Base-by-base conservation (phyloP, 2,329 filamentous ascomycete genomes). In the Talaromyces sp. region DNA sequence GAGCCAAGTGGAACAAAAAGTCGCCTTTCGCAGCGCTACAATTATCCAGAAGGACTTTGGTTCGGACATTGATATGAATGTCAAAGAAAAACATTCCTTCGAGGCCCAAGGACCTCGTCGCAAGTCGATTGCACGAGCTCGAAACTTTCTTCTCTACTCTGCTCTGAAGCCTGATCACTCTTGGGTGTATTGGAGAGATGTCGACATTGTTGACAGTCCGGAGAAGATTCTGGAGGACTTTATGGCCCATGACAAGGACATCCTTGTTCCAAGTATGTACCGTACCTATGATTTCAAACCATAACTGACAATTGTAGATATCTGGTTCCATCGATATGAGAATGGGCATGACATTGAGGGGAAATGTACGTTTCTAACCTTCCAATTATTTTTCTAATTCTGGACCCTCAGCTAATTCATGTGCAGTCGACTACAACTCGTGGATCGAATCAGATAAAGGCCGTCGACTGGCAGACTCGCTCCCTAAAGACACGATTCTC, bases 171-270 rank as follows among this genome's bases (percentile, higher is more conserved):
- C 93, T 0, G 93, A 98, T 67, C 95, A 99, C 76, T 94, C 93
- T 9, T 99, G 95, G 95, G 93, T 98, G 9, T 98, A 97, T 78
- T 99, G 95, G 95, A 88, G 95, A 66, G 95, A 99, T 76, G 93
- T 97, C 59, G 95, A 99, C 77, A 97, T 99, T 71, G 88, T 91
- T 56, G 93, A 99, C 74, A 96, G 90, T 76, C 92, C 94, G 1
- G 85, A 86, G 68, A 89, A 86, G 74, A 96, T 99, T 67, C 83
- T 99, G 39, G 93, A 99, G 80, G 95, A 99, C 73, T 96, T 99
- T 71, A 90, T 96, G 72, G 91, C 92, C 22, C 95, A 98, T 74
- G 91, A 99, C 77, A 88, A 89, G 74, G 95, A 99, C 77, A 87
- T 99, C 66, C 81, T 99, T 65, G 94, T 98, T 71, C 95, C 95